Base-by-base conservation (phyloP, 176 grass and related monocot genomes). In the Cymbopogon citratus region DNA sequence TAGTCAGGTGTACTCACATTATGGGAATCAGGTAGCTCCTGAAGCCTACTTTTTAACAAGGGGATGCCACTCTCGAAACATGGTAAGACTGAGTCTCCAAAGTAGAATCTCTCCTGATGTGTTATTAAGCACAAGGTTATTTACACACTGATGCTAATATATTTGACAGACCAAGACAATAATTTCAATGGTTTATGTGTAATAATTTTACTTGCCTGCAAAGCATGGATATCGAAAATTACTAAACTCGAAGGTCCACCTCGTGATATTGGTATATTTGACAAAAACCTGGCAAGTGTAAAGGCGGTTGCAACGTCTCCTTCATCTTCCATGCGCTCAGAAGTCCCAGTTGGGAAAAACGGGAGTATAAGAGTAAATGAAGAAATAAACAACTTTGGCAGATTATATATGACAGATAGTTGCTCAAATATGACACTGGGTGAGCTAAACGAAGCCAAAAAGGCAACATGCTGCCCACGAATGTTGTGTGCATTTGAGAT, bases 1-100 rank as follows among this genome's bases (percentile, higher is more conserved):
- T 67, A 49, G 7, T 68, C 18, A 41, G 38, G 44, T 6, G 8
- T 38, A 80, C 91, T 86, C 48, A 99, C 96, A 85, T 99, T 99
- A 68, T 99, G 73, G 39, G 96, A 90, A 82, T 99, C 89, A 66
- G 96, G 92, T 75, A 99, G 80, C 40, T 93, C 77, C 57, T 85
- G 92, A 78, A 99, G 87, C 75, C 87, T 88, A 72, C 69, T 82
- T 77, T 92, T 87, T 27, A 99, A 63, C 78, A 99, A 84, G 41
- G 96, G 96, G 35, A 99, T 89, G 15, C 92, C 96, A 90, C 90
- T 95, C 86, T 95, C 96, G 81, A 99, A 99, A 88, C 92, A 98
- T 63, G 92, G 96, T 35, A 98, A 95, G 61, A 98, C 91, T 57
- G 90, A 78, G 71, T 99, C 92, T 66, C 92, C 89, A 88, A 99